These are phyloP conservation scores for Hanseniaspora guilliermondii DNA, from an alignment of 805 yeast species.

Conservation along the genomic window DNA sequence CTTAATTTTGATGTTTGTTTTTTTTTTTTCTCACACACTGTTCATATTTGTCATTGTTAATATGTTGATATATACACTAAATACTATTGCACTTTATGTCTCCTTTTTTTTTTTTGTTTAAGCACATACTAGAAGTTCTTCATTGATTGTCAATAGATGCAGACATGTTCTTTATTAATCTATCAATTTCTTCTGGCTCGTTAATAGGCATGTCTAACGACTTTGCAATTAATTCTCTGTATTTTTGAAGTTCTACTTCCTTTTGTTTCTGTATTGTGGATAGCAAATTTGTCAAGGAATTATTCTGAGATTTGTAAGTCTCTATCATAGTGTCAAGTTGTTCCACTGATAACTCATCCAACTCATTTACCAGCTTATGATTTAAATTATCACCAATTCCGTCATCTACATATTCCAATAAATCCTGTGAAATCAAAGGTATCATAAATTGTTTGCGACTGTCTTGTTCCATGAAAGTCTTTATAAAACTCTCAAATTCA, in stretches of 20 bases:
- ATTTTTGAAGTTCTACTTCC: background rate
- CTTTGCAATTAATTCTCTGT: slow-evolving; percentile 10
- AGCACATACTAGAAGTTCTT: too few relatives aligned
- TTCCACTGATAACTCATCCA: background rate
- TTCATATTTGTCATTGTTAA: too few relatives aligned
- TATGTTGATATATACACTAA: background rate
- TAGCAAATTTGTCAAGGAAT: background rate
- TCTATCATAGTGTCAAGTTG: slow-evolving; percentile 5
- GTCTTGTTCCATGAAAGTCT: background rate
- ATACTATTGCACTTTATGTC: background rate
- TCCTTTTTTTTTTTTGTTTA: background rate
- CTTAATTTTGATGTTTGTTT: too few relatives aligned
- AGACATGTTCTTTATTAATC: background rate
- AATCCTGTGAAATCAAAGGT: slow-evolving; percentile 11
- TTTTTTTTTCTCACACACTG: too few relatives aligned
- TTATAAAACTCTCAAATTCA: slow-evolving; percentile 49
- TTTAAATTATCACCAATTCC: background rate
- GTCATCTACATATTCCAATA: background rate
- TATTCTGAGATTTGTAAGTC: slow-evolving; percentile 7
- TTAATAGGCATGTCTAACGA: slow-evolving; percentile 1
- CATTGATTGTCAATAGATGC: background rate
- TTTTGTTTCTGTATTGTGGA: background rate
- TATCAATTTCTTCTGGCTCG: background rate
- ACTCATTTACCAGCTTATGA: background rate
- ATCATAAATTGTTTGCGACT: background rate